A percentile compares a stretch with the other conserved stretches of the same genome.
Evolutionary conservation across 208 protist species (phyloP).

Genomic region (Crithidia expoeki): DNA sequence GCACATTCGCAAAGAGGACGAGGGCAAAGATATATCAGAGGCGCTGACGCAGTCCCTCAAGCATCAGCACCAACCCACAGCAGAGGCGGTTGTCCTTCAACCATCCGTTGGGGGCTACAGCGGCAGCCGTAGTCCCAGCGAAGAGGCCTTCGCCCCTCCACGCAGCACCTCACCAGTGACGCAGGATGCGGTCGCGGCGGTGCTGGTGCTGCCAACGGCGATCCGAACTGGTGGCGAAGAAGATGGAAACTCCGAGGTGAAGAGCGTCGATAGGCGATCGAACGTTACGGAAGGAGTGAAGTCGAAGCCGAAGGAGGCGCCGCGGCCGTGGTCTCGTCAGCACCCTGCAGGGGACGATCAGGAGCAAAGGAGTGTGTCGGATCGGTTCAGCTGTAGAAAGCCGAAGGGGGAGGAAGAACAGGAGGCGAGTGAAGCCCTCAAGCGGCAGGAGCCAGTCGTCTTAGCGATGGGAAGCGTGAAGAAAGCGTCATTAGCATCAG

Average conservation of each 20-base stretch:
- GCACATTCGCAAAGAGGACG: neutral
- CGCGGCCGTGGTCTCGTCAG: neutral
- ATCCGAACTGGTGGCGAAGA: neutral
- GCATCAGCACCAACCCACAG: neutral
- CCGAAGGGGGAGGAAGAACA: neutral
- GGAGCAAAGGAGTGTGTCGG: neutral
- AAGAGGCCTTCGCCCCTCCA: neutral
- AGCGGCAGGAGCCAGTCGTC: neutral
- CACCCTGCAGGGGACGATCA: neutral
- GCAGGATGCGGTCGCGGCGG: neutral
- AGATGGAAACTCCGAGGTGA: neutral
- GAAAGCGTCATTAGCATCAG: neutral
- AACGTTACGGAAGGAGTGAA: neutral
- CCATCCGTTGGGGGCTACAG: conserved; percentile 5
- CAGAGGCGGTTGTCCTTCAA: conserved; percentile 18
- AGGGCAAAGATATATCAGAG: neutral
- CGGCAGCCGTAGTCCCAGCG: conserved; percentile 21
- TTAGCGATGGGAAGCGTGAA: neutral
- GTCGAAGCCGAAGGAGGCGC: neutral
- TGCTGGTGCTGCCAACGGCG: neutral
- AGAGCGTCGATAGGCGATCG: neutral
- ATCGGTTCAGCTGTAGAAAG: neutral
- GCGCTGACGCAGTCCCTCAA: neutral
- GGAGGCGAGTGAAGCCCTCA: neutral
- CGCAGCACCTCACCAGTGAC: neutral